Percentiles rank a stretch among this genome's conserved stretches.
phyloP scores from a whole-genome alignment of 345 rosid species.

The Pistacia vera region DNA sequence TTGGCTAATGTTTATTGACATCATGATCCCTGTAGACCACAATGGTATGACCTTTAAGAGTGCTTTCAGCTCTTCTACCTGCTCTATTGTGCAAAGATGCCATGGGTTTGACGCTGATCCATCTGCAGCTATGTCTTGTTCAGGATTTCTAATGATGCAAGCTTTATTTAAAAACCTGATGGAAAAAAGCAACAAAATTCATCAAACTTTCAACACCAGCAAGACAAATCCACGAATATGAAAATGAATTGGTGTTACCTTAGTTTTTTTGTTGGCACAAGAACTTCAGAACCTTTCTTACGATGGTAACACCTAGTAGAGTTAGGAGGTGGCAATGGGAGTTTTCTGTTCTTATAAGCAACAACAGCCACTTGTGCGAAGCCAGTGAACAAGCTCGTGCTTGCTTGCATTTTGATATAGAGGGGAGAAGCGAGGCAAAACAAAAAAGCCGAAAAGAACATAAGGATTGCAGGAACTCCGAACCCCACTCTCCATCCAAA shows the following conservation, averaged over 20 bases:
- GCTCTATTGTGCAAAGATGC: constrained; percentile 74
- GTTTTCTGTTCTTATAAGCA: constrained; percentile 50
- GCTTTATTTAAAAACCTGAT: constrained; percentile 76
- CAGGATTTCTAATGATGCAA: constrained; percentile 51
- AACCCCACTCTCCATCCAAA: constrained; percentile 65
- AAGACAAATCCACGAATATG: neutral
- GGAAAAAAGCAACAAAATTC: constrained; percentile 18
- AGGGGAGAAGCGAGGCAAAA: constrained; percentile 54
- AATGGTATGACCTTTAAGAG: constrained; percentile 63
- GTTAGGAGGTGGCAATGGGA: constrained; percentile 42
- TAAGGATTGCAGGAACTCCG: constrained; percentile 61
- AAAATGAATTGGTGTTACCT: constrained; percentile 37
- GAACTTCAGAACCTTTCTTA: constrained; percentile 43
- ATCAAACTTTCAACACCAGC: neutral
- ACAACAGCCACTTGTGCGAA: constrained; percentile 52
- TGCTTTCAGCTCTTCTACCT: constrained; percentile 84
- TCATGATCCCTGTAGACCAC: constrained; percentile 77
- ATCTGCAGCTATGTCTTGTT: constrained; percentile 50
- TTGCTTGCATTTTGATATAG: constrained; percentile 44
- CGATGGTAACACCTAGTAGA: constrained; percentile 47
- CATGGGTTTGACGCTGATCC: constrained; percentile 71
- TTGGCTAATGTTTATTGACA: constrained; percentile 67
- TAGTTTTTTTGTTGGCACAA: constrained; percentile 52
- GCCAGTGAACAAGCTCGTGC: constrained; percentile 52
- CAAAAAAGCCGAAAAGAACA: constrained; percentile 46